Base-by-base conservation (phyloP, 2,329 filamentous ascomycete genomes). In the Neofusicoccum sp. region DNA sequence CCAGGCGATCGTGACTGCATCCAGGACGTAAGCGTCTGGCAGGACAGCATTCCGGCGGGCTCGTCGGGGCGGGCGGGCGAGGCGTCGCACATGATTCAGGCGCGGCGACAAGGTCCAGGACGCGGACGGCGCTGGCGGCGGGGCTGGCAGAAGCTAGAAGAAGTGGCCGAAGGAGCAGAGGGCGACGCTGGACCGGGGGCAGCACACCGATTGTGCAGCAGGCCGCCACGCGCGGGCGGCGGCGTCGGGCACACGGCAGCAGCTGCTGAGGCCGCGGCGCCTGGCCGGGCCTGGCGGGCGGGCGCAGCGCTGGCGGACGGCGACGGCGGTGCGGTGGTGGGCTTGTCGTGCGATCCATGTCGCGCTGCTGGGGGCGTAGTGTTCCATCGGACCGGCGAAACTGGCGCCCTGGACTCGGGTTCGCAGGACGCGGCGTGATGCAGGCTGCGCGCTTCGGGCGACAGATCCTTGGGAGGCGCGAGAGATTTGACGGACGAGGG, bases 341-440 rank as follows among this genome's bases (percentile, higher is more conserved):
- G 54, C 54, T 58, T 58, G 54, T 58, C 54, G 39, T 58, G 52
- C 52, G 52, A 56, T 56, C 52, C 52, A 56, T 56, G 52, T 56
- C 52, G 48, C 37, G 54, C 54, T 56, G 52, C 54, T 58, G 54
- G 52, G 52, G 52, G 52, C 50, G 52, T 56, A 58, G 54, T 61
- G 56, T 48, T 61, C 56, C 56, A 61, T 61, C 56, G 43, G 56
- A 61, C 56, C 56, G 56, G 56, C 56, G 56, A 61, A 49, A 48
- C 43, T 61, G 56, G 56, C 56, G 56, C 56, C 56, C 44, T 60
- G 56, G 56, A 60, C 56, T 48, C 56, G 56, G 56, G 56, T 37
- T 48, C 52, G 52, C 43, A 47, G 43, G 43, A 60, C 56, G 56
- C 56, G 56, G 36, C 56, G 44, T 48, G 56, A 49, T 61, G 56